Percentiles rank a stretch among this genome's conserved stretches.
Conservation (phyloP, 371 early-diverging fungal species). For the Mortierella sp. region DNA sequence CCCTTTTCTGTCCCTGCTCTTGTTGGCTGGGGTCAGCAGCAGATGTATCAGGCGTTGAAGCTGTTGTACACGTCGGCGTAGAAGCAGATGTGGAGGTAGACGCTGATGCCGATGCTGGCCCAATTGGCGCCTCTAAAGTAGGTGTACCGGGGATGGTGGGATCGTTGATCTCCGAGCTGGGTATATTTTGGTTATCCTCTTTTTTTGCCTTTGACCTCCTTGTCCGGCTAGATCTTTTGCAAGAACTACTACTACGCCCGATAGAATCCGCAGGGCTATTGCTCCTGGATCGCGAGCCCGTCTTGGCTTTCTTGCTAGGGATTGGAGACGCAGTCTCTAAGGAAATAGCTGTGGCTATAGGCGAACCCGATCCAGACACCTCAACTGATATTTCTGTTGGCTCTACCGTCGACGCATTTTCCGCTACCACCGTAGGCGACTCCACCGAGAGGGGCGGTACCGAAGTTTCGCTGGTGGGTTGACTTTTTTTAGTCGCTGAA, state of each 20-base stretch:
- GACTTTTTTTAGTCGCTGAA: conserved; percentile 11
- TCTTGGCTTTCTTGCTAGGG: conserved; percentile 21
- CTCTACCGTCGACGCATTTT: background rate
- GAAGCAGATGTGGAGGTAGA: background rate
- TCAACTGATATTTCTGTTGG: conserved; percentile 3
- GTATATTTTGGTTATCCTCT: conserved; percentile 20
- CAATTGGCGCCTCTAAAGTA: too few relatives aligned
- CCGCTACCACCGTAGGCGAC: background rate
- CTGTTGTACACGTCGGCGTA: background rate
- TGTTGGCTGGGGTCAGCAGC: background rate
- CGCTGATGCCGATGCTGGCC: background rate
- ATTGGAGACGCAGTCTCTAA: background rate
- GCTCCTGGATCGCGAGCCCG: conserved; percentile 19
- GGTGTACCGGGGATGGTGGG: background rate
- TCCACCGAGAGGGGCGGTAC: background rate
- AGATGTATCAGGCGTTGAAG: background rate
- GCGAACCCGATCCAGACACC: background rate
- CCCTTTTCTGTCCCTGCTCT: background rate
- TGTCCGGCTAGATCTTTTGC: conserved; percentile 15
- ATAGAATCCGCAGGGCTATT: conserved; percentile 19
- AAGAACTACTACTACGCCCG: conserved; percentile 8
- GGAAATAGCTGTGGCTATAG: background rate
- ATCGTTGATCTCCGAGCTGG: conserved; percentile 11
- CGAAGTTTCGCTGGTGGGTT: background rate
- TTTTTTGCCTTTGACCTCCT: conserved; percentile 27